Percentiles rank a stretch among this genome's conserved stretches.
Evolutionary conservation across 75 land plant genomes (phyloP).

Genomic region (Cupressus sempervirens): DNA sequence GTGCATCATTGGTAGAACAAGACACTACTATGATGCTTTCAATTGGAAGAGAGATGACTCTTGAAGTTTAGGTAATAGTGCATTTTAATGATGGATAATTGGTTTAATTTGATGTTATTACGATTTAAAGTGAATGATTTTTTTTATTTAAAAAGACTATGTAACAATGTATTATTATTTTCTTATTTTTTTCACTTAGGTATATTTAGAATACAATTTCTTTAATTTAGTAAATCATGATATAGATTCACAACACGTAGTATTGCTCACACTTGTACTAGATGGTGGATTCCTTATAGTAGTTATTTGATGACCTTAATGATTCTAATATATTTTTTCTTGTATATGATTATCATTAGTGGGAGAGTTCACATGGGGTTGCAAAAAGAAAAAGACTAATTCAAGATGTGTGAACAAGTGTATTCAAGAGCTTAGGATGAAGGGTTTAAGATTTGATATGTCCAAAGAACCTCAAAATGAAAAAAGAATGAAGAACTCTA

Average conservation of each 20-base stretch:
- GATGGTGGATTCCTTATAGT: slow-evolving; percentile 52
- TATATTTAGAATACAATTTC: too few relatives aligned
- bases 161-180: too few relatives aligned
- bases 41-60: slow-evolving; percentile 65
- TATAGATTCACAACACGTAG: not conserved
- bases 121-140: too few relatives aligned
- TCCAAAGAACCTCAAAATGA: slow-evolving; percentile 30
- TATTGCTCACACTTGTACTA: slow-evolving; percentile 11
- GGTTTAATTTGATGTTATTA: not conserved
- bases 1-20: slow-evolving; percentile 69
- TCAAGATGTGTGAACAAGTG: slow-evolving; percentile 34
- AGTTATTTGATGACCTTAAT: slow-evolving; percentile 27
- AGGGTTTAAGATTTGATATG: slow-evolving; percentile 60
- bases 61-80: slow-evolving; percentile 79
- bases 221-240: too few relatives aligned
- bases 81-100: not conserved
- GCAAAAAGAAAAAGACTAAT: slow-evolving; percentile 38
- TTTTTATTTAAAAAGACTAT: too few relatives aligned
- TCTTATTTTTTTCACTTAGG: too few relatives aligned
- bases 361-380: slow-evolving; percentile 30
- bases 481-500: slow-evolving; percentile 62
- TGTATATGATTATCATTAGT: slow-evolving; percentile 30
- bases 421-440: slow-evolving; percentile 63
- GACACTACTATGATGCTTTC: slow-evolving; percentile 82
- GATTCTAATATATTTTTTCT: slow-evolving; percentile 31